phyloP scores from a whole-genome alignment of 495 filamentous ascomycete genomes.

The Entonaema liquescens region DNA sequence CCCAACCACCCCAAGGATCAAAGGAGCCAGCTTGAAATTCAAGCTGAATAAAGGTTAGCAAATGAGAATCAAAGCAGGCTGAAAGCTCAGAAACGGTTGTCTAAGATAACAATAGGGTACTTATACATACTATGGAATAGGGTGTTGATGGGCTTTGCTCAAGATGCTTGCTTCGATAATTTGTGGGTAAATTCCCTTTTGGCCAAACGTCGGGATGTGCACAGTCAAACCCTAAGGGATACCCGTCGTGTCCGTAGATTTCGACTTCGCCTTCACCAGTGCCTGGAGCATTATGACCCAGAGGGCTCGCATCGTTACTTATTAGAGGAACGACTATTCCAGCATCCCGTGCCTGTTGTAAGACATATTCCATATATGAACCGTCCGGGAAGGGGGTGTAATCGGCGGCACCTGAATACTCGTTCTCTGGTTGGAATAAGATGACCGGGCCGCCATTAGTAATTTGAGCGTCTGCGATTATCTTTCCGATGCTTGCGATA shows the following conservation, averaged over 20 bases:
- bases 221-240: conserved; percentile 74
- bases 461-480: conserved; percentile 78
- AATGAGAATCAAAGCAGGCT: neutral
- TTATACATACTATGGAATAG: conserved; percentile 62
- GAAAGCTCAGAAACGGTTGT: neutral
- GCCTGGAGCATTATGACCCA: conserved; percentile 72
- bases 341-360: conserved; percentile 71
- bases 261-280: conserved; percentile 70
- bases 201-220: conserved; percentile 62
- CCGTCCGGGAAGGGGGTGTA: conserved; percentile 59
- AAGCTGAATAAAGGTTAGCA: neutral
- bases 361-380: conserved; percentile 74
- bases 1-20: conserved; percentile 77
- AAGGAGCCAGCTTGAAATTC: conserved; percentile 83
- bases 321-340: conserved; percentile 80
- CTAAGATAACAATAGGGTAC: neutral
- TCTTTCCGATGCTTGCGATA: conserved; percentile 60
- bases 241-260: conserved; percentile 81
- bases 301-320: conserved; percentile 71
- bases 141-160: conserved; percentile 71
- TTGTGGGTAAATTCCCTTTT: conserved; percentile 53
- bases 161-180: conserved; percentile 58
- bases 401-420: conserved; percentile 61
- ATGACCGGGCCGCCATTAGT: conserved; percentile 83
- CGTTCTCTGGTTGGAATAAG: conserved; percentile 81